Conservation (phyloP, 1,284 basidiomycete genomes). For the Ceratobasidium theobromae region DNA sequence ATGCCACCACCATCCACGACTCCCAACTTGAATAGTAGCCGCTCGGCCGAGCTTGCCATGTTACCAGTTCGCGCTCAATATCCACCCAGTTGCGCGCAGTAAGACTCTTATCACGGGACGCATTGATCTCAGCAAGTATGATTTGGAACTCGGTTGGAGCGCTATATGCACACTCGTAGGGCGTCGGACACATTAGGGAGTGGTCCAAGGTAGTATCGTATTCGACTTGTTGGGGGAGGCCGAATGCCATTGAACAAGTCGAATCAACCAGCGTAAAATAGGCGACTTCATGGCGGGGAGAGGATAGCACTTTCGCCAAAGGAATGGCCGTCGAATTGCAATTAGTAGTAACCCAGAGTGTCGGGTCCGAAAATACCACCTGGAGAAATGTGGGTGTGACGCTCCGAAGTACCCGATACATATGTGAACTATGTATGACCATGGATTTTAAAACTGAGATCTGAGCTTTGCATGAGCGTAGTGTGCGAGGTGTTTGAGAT, state of each 20-base stretch:
- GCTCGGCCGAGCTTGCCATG: neutral
- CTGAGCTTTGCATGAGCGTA: neutral
- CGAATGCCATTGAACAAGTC: constrained; percentile 5
- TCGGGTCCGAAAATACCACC: constrained; percentile 7
- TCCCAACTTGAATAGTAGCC: neutral
- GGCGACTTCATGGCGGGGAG: neutral
- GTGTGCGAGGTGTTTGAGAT: neutral
- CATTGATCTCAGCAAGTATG: neutral
- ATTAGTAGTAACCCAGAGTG: neutral
- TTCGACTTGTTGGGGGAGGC: neutral
- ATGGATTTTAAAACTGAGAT: neutral
- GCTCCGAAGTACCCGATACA: neutral
- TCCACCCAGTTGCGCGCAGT: neutral
- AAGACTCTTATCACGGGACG: neutral
- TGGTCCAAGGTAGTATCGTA: neutral
- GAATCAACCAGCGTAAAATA: neutral
- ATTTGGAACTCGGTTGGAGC: neutral
- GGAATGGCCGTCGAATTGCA: neutral
- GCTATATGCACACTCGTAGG: neutral
- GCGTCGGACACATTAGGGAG: neutral
- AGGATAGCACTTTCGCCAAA: neutral
- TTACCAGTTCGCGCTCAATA: neutral
- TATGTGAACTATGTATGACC: neutral
- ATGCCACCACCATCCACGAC: neutral
- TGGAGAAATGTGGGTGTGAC: neutral